phyloP scores from a whole-genome alignment of 1,284 basidiomycete species.

The Ganoderma meredithae region DNA sequence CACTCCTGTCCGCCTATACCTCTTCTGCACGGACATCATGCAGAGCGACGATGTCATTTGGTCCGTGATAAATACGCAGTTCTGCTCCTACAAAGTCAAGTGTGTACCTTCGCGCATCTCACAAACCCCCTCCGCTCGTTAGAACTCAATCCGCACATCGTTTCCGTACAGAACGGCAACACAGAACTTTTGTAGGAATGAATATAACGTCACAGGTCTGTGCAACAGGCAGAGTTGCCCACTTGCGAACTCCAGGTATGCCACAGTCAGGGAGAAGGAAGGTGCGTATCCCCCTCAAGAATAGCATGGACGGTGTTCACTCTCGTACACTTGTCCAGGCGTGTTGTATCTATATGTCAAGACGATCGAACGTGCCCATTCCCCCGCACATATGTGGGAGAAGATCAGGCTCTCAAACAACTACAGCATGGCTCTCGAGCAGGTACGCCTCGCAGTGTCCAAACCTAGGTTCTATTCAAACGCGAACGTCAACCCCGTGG shows the following conservation, averaged over 20 bases:
- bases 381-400: slow-evolving; percentile 98
- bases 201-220: slow-evolving; percentile 98
- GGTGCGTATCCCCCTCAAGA: slow-evolving; percentile 55
- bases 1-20: neutral
- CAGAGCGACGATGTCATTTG: slow-evolving; percentile 97
- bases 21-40: slow-evolving; percentile 49
- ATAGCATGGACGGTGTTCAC: neutral
- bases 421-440: slow-evolving; percentile 94
- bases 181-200: slow-evolving; percentile 98
- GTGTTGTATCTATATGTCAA: slow-evolving; percentile 97
- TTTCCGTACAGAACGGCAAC: slow-evolving; percentile 76
- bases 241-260: slow-evolving; percentile 95
- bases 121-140: neutral
- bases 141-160: neutral
- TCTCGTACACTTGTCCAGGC: slow-evolving; percentile 53
- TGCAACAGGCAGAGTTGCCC: slow-evolving; percentile 98
- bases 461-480: neutral
- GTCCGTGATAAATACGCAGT: slow-evolving; percentile 92
- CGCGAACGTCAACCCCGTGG: neutral
- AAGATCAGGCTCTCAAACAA: slow-evolving; percentile 92
- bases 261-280: slow-evolving; percentile 96
- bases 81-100: slow-evolving; percentile 99
- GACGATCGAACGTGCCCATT: slow-evolving; percentile 96
- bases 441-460: slow-evolving; percentile 56
- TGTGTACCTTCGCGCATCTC: slow-evolving; percentile 50